Evolutionary conservation across 139 green algal species (phyloP), one percentile per base, ranked within the genome.

Genomic region (Tetratostichococcus sp.): DNA sequence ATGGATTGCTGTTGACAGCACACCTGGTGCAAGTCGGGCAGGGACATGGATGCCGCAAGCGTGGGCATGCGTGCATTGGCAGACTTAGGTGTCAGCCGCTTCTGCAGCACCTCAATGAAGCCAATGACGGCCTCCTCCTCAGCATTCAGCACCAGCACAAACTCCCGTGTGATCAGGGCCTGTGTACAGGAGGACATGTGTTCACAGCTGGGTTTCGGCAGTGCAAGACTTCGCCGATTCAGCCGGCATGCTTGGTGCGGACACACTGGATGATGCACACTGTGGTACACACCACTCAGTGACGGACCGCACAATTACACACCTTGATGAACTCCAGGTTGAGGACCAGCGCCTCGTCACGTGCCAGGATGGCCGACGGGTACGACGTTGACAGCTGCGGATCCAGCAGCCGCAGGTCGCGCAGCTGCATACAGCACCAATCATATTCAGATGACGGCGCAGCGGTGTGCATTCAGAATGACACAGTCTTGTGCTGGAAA

Each of bases 241-340:
- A n/a, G n/a, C n/a, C n/a, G n/a, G n/a, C n/a, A n/a, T n/a, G n/a
- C n/a, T n/a, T n/a, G n/a, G n/a, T n/a, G n/a, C n/a, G n/a, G n/a
- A n/a, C n/a, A n/a, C n/a, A n/a, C n/a, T n/a, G n/a, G n/a, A n/a
- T n/a, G n/a, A n/a, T n/a, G n/a, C n/a, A n/a, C n/a, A n/a, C n/a
- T n/a, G n/a, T n/a, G n/a, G n/a, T n/a, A n/a, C n/a, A n/a, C n/a
- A n/a, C n/a, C n/a, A n/a, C n/a, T n/a, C n/a, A n/a, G n/a, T n/a
- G n/a, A n/a, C n/a, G n/a, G n/a, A n/a, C n/a, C n/a, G n/a, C n/a
- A n/a, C n/a, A n/a, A n/a, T n/a, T n/a, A 26, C 26, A 26, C 19
- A 62, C 50, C 33, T 81, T 81, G 39, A 86, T 76, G 68, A 77
- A 75, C 69, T 87, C 83, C 34, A 87, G 69, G 73, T 85, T 87